Percentiles rank a stretch among this genome's conserved stretches.
These are phyloP conservation scores for Termitomyces sp. DNA, from an alignment of 768 basidiomycete genomes.

Conservation along the genomic window DNA sequence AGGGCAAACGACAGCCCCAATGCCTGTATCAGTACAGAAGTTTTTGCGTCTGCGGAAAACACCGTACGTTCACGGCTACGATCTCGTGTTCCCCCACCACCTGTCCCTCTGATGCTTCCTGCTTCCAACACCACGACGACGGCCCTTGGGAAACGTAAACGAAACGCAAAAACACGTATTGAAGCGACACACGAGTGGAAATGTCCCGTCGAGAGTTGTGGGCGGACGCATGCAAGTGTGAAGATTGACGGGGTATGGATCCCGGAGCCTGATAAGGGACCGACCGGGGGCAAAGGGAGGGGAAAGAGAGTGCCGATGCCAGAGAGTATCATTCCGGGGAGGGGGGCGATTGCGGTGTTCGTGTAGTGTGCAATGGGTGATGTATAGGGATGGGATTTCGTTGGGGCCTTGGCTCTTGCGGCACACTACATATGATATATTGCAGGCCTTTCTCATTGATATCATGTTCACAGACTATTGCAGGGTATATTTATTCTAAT, in stretches of 20 bases:
- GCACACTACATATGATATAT: background rate
- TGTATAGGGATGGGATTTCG: background rate
- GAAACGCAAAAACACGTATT: conserved; percentile 27
- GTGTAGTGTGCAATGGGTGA: conserved; percentile 20
- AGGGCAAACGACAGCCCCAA: background rate
- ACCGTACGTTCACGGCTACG: conserved; percentile 58
- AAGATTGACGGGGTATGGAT: conserved; percentile 55
- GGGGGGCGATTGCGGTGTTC: conserved; percentile 40
- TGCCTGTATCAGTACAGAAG: background rate
- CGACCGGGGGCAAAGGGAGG: conserved; percentile 6
- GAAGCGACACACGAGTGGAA: conserved; percentile 53
- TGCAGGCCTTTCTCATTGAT: background rate
- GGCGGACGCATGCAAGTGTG: conserved; percentile 47
- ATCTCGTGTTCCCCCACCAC: conserved; percentile 25
- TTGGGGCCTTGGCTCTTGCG: background rate
- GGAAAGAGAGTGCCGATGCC: conserved; percentile 4
- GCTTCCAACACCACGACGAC: background rate
- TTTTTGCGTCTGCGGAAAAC: conserved; percentile 17
- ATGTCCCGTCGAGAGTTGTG: conserved; percentile 62
- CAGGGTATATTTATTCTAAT: no score
- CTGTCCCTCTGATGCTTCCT: conserved; percentile 1
- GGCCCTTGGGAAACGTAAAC: conserved; percentile 16
- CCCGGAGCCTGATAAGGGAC: conserved; percentile 31
- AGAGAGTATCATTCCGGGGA: conserved; percentile 14
- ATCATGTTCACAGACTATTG: background rate